phyloP scores from a whole-genome alignment of 2,329 filamentous ascomycete genomes.

The Aspergillus candidus region DNA sequence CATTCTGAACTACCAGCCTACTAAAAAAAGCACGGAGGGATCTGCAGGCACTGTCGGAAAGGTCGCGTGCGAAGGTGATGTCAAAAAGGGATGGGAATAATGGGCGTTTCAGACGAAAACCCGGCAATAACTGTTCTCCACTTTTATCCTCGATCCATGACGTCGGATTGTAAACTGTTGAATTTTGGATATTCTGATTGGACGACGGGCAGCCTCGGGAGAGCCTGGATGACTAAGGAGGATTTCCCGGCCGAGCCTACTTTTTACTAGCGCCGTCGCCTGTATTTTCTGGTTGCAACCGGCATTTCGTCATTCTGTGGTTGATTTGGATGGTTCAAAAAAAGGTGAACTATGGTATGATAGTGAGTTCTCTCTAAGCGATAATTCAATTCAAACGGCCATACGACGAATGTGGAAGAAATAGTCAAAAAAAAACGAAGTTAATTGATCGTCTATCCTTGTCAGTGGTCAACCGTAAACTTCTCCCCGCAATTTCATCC shows the following conservation, averaged over 20 bases:
- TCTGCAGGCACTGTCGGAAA: too few relatives aligned
- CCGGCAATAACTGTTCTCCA: conserved; percentile 32
- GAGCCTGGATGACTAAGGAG: conserved; percentile 11
- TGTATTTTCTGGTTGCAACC: conserved; percentile 3
- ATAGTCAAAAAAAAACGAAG: too few relatives aligned
- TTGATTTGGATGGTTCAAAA: conserved; percentile 3
- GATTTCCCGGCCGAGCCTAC: not conserved
- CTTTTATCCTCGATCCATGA: conserved; percentile 15
- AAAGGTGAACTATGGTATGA: not conserved
- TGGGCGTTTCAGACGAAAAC: conserved; percentile 11
- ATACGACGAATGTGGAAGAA: too few relatives aligned
- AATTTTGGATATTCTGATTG: conserved; percentile 20
- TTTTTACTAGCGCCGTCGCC: too few relatives aligned
- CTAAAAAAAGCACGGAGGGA: too few relatives aligned
- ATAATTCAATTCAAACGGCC: too few relatives aligned
- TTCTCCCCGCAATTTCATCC: conserved; percentile 16
- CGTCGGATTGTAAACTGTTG: conserved; percentile 14
- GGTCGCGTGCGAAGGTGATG: too few relatives aligned
- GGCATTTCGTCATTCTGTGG: conserved; percentile 16
- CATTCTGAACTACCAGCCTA: too few relatives aligned
- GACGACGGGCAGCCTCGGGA: conserved; percentile 14
- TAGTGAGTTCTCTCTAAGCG: too few relatives aligned
- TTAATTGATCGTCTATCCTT: too few relatives aligned
- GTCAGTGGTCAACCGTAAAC: conserved; percentile 4
- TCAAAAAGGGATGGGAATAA: not conserved